Base-by-base conservation (phyloP, 257 asterid genomes). In the Przewalskia tangutica region DNA sequence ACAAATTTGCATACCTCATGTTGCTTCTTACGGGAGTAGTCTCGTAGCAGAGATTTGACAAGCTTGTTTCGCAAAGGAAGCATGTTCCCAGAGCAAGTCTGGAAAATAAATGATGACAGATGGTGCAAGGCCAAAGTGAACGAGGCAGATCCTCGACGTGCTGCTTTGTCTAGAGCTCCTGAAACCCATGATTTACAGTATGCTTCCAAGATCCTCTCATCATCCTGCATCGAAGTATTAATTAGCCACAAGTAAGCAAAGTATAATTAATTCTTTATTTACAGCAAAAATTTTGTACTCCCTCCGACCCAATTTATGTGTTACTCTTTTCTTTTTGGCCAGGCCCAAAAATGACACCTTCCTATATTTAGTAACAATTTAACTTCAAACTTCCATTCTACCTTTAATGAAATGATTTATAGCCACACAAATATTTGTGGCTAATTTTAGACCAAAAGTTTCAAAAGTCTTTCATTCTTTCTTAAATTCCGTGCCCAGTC, bases 131-230 rank as follows among this genome's bases (percentile, higher is more conserved):
- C 97, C 81, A 94, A 55, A 9, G 92, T 84, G 87, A 89, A 96
- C 6, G 98, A 82, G 27, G 83, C 84, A 53, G 97, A 94, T 80
- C 77, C 65, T 67, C 98, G 90, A 36, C 76, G 85, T 54, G 88
- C 92, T 46, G 98, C 97, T 89, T 87, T 93, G 85, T 96, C 98
- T 8, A 96, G 93, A 62, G 93, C 97, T 40, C 98, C 99, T 32
- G 94, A 82, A 42, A 86, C 89, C 99, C 99, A 96, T 55, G 97
- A 90, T 81, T 96, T 94, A 4, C 82, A 87, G 81, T 91, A 96
- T 18, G 97, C 97, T 77, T 94, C 98, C 83, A 96, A 85, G 54
- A 96, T 89, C 85, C 86, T 89, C 88, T 87, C 98, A 55, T 93
- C 90, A 79, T 92, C 92, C 99, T 95, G 95, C 89, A 87, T n/a